A percentile compares a stretch with the other conserved stretches of the same genome.
Conservation (phyloP, 148 eudicot genomes). For the Polygonum aviculare region DNA sequence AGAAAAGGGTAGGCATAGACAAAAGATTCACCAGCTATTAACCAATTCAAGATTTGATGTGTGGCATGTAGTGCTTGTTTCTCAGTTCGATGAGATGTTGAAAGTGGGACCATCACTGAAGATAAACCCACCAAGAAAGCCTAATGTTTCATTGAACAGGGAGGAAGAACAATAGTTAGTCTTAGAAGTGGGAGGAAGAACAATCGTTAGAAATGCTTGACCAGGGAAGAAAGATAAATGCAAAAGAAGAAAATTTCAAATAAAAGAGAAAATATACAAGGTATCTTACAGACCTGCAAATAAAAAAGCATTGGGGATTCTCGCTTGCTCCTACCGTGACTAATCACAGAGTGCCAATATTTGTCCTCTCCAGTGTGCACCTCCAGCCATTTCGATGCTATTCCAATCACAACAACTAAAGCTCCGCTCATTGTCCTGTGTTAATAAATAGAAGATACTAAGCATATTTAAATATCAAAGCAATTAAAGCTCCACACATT, state of each 20-base stretch:
- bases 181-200: constrained; percentile 10
- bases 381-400: constrained; percentile 56
- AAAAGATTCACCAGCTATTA: constrained; percentile 53
- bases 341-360: constrained; percentile 52
- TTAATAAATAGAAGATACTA: neutral
- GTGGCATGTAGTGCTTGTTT: constrained; percentile 62
- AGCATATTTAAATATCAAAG: constrained; percentile 19
- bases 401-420: constrained; percentile 56
- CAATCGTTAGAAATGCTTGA: neutral
- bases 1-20: constrained; percentile 10
- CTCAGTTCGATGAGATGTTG: constrained; percentile 79
- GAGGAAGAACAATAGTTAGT: neutral
- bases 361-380: constrained; percentile 34
- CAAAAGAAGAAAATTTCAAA: neutral
- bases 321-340: constrained; percentile 38
- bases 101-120: constrained; percentile 69
- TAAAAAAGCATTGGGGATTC: constrained; percentile 53
- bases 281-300: constrained; percentile 46
- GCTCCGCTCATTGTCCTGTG: constrained; percentile 67
- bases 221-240: neutral
- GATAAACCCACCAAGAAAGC: constrained; percentile 68
- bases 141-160: constrained; percentile 25
- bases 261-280: neutral
- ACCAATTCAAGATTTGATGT: constrained; percentile 86
- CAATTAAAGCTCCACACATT: constrained; percentile 43